Evolutionary conservation across 345 rosid genomes (phyloP).

Genomic region (Bruguiera sexangula): DNA sequence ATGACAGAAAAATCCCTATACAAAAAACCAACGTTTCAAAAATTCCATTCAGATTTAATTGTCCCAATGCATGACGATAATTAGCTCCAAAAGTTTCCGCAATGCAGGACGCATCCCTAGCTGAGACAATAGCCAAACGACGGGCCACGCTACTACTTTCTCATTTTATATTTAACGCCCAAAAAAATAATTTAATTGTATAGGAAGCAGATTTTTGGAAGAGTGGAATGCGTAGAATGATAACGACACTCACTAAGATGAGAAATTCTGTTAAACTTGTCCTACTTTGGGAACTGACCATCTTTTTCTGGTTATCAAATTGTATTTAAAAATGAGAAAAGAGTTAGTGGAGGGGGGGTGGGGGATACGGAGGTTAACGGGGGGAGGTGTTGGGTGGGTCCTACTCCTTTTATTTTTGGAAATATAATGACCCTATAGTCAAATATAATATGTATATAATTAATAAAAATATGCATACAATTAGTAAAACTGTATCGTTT

Average conservation of each 20-base stretch:
- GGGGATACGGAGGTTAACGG: too few species aligned
- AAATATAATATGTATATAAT: too few species aligned
- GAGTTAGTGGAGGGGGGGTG: too few species aligned
- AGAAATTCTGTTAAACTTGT: conserved; percentile 12
- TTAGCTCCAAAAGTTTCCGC: conserved; percentile 26
- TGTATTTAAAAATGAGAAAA: too few species aligned
- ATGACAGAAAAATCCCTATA: conserved; percentile 29
- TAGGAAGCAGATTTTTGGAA: not conserved
- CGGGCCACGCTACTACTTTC: conserved; percentile 16
- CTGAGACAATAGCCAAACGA: conserved; percentile 50
- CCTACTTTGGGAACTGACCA: not conserved
- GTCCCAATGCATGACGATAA: conserved; percentile 24
- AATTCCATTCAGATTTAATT: conserved; percentile 10
- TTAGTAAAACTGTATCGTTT: too few species aligned
- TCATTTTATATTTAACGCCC: conserved; percentile 1
- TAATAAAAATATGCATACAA: too few species aligned
- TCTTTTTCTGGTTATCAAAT: not conserved
- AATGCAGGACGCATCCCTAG: conserved; percentile 15
- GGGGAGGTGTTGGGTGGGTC: too few species aligned
- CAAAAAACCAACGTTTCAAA: conserved; percentile 32
- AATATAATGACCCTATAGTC: too few species aligned
- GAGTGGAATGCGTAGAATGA: conserved; percentile 12
- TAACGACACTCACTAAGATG: conserved; percentile 42
- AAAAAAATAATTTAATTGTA: not conserved
- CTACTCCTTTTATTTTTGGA: too few species aligned